phyloP scores from a whole-genome alignment of 2,329 filamentous ascomycete species.

The Penicillium brevicompactum region DNA sequence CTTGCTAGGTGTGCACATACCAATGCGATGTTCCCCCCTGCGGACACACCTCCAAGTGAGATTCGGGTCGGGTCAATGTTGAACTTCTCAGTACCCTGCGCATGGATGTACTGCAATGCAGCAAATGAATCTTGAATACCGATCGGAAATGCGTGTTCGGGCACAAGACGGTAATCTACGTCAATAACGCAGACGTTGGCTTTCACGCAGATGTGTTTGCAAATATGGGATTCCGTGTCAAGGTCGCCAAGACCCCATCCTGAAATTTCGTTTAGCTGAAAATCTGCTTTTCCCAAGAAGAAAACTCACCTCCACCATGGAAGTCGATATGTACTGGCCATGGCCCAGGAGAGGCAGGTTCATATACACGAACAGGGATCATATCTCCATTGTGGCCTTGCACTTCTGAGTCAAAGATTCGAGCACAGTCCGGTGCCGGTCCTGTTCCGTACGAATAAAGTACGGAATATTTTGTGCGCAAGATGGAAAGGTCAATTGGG shows the following conservation, averaged over 20 bases:
- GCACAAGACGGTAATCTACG: constrained; percentile 56
- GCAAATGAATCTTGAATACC: constrained; percentile 54
- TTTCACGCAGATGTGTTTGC: constrained; percentile 50
- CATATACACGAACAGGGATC: constrained; percentile 49
- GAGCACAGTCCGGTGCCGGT: constrained; percentile 44
- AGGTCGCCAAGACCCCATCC: constrained; percentile 54
- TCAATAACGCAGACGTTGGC: constrained; percentile 52
- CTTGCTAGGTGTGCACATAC: constrained; percentile 43
- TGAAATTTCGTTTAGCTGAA: neutral
- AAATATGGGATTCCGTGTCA: constrained; percentile 53
- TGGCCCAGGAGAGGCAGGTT: constrained; percentile 42
- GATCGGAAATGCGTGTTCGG: constrained; percentile 54
- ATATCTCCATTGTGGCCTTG: constrained; percentile 35
- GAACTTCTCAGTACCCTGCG: constrained; percentile 40
- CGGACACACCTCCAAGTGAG: constrained; percentile 51
- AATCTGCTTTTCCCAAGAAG: neutral
- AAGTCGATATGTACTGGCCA: constrained; percentile 55
- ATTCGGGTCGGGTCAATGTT: constrained; percentile 42
- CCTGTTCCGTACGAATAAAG: constrained; percentile 51
- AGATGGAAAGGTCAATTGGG: constrained; percentile 43
- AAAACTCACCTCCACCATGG: constrained; percentile 46
- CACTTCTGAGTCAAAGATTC: constrained; percentile 43
- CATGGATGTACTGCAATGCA: constrained; percentile 45
- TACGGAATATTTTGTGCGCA: constrained; percentile 47
- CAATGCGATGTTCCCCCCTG: constrained; percentile 33